phyloP scores from a whole-genome alignment of 768 basidiomycete genomes.

The Suillus paluster region DNA sequence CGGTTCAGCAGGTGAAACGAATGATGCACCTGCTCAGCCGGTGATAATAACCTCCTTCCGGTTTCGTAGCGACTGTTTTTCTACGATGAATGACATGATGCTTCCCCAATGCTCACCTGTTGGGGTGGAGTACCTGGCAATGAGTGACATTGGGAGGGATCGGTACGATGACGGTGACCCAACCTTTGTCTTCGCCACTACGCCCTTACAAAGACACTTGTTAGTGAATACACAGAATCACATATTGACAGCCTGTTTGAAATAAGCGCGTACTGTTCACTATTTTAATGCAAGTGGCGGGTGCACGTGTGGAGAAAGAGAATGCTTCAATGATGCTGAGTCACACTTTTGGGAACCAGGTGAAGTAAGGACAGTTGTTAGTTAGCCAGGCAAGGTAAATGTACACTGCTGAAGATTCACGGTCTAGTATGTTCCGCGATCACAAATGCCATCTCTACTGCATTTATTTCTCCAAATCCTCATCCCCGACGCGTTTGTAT shows the following conservation, averaged over 20 bases:
- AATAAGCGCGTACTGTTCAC: not conserved
- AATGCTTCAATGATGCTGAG: not conserved
- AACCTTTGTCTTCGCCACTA: no score
- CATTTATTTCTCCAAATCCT: conserved; percentile 56
- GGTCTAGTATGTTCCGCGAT: not conserved
- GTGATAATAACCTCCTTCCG: not conserved
- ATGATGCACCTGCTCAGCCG: not conserved
- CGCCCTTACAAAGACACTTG: not conserved
- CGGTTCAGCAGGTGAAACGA: not conserved
- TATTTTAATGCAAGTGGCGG: not conserved
- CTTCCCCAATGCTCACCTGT: no score
- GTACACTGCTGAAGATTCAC: not conserved
- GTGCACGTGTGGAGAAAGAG: not conserved
- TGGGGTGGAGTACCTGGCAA: no score
- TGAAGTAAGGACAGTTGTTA: not conserved
- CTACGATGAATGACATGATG: no score
- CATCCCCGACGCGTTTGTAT: conserved; percentile 53
- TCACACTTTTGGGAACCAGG: no score
- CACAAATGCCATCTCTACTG: not conserved
- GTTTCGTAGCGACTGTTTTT: not conserved
- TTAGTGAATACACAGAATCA: not conserved
- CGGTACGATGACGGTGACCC: no score
- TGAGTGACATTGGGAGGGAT: no score
- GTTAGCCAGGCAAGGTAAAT: not conserved
- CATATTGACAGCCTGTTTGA: not conserved